Evolutionary conservation across 2,329 filamentous ascomycete species (phyloP), one percentile per base, ranked within the genome.

Genomic region (Exophiala oligosperma): DNA sequence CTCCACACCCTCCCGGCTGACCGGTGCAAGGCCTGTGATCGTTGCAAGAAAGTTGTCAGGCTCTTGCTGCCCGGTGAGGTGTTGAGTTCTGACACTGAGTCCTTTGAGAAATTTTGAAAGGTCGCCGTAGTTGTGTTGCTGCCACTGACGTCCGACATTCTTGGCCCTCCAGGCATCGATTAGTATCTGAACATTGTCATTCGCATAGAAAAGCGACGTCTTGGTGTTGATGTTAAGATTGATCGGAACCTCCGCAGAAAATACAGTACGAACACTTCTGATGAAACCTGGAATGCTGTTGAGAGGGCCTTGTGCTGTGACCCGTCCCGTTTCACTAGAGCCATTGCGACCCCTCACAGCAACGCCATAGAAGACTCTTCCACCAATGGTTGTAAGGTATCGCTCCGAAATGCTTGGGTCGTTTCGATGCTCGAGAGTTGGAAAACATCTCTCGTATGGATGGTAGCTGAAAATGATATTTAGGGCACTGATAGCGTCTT

Each of bases 161-260:
- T 37, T 9, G 12, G n/a, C 14, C 12, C 29, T 49, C 50, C 46
- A 61, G 6, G 12, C 8, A 7, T 55, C 14, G 23, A 63, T 61
- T 40, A 61, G 29, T 41, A 35, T 8, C n/a, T 54, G 28, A 23
- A 63, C 21, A 8, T n/a, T 60, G 12, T 35, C 52, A 5, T 38
- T 4, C 14, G 47, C 32, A 29, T 62, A 54, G 40, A 62, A 62
- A n/a, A 52, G 12, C 29, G 41, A 26, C 7, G 57, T 54, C 2
- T 26, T 26, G 6, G 57, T 57, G 51, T 62, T 60, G 49, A 62
- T 57, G 26, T 62, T 62, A 44, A 62, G 54, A 29, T 50, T 37
- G 2, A 62, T 38, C 1, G 14, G 43, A 7, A 37, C 46, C 5
- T 52, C 28, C 44, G 29, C 3, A 5, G 52, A 40, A 17, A 43